phyloP scores from a whole-genome alignment of 2,329 filamentous ascomycete species.

The Fulvia fulva region DNA sequence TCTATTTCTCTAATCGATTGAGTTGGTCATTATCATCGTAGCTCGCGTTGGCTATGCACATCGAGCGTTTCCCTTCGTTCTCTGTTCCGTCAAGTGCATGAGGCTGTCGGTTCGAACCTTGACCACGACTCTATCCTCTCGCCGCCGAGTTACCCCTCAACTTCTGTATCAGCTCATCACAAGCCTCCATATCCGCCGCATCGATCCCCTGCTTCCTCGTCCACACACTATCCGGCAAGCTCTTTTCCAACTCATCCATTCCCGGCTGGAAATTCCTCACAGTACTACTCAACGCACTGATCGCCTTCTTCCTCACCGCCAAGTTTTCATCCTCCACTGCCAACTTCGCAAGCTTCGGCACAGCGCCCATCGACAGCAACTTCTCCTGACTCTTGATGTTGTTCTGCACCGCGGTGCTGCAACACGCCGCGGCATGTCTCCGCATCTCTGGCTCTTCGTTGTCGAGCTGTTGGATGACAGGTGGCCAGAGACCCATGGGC shows the following conservation, averaged over 20 bases:
- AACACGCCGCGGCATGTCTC: conserved; percentile 87
- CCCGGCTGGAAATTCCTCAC: conserved; percentile 85
- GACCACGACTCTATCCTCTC: conserved; percentile 1
- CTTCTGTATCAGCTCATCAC: conserved; percentile 52
- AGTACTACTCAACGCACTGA: conserved; percentile 82
- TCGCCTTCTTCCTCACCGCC: conserved; percentile 75
- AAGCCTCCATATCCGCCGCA: conserved; percentile 79
- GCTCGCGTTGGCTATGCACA: not conserved
- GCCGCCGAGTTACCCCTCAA: conserved; percentile 29
- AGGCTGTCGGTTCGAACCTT: too few species aligned
- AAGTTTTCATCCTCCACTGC: conserved; percentile 57
- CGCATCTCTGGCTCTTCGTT: conserved; percentile 68
- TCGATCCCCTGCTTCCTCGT: conserved; percentile 60
- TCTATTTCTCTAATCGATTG: too few species aligned
- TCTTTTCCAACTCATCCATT: conserved; percentile 62
- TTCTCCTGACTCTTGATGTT: conserved; percentile 81
- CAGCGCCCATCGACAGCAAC: conserved; percentile 58
- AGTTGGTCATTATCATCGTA: too few species aligned
- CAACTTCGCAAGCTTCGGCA: conserved; percentile 66
- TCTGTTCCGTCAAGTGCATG: too few species aligned
- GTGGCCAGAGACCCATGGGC: conserved; percentile 73
- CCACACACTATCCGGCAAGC: conserved; percentile 60
- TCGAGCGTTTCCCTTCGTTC: not conserved
- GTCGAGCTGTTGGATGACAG: conserved; percentile 66
- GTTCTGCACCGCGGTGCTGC: conserved; percentile 94